A percentile compares a stretch with the other conserved stretches of the same genome.
These are phyloP conservation scores for Polyporus arcularius DNA, from an alignment of 768 basidiomycete species.

Conservation along the genomic window DNA sequence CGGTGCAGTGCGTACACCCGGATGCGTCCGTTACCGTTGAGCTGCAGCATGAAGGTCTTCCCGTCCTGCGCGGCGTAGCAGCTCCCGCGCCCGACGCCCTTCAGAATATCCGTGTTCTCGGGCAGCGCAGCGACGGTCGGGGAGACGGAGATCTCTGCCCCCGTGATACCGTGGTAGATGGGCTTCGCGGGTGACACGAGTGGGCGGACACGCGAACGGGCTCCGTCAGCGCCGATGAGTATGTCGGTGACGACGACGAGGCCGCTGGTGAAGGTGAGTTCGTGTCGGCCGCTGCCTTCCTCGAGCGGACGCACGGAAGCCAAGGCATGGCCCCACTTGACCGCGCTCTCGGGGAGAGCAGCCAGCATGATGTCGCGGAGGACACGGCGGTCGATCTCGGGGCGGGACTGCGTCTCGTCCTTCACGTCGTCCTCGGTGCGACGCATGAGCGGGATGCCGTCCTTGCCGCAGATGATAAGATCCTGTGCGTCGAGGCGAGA, in stretches of 20 bases:
- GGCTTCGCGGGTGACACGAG: constrained; percentile 34
- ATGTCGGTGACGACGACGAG: constrained; percentile 15
- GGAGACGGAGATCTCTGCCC: constrained; percentile 23
- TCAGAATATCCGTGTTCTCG: background rate
- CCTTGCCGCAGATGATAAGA: too few relatives aligned
- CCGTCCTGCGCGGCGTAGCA: constrained; percentile 29
- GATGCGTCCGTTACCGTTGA: constrained; percentile 29
- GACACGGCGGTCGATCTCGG: background rate
- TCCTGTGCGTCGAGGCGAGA: too few relatives aligned
- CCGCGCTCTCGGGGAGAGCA: too few relatives aligned
- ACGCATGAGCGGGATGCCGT: too few relatives aligned
- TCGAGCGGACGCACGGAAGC: too few relatives aligned
- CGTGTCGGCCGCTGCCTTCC: too few relatives aligned
- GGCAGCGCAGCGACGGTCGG: constrained; percentile 12
- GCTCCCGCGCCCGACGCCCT: constrained; percentile 31
- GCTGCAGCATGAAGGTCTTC: constrained; percentile 33
- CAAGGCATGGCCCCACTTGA: too few relatives aligned
- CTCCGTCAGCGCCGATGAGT: constrained; percentile 41
- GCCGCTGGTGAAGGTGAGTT: background rate
- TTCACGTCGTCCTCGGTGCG: too few relatives aligned
- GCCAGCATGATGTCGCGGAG: too few relatives aligned
- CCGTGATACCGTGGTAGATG: constrained; percentile 34
- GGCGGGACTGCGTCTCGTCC: background rate
- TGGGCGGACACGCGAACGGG: constrained; percentile 40
- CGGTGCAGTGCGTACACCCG: constrained; percentile 13